Evolutionary conservation across 352 stramenopile genomes (phyloP).

Genomic region (Thalassiosira exigua): DNA sequence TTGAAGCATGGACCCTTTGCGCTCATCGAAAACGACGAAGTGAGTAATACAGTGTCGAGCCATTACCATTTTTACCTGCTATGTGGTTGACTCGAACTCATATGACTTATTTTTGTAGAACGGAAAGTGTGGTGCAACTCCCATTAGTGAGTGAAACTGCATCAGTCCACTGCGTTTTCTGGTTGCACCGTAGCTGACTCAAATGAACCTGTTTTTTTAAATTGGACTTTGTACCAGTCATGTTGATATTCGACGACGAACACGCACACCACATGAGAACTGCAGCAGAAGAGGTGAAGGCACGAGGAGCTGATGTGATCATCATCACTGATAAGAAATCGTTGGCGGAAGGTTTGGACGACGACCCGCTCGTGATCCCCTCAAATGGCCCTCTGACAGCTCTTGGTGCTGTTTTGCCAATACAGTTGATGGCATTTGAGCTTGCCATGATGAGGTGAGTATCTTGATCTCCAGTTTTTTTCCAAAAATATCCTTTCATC

Average conservation of each 20-base stretch:
- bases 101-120: too few species aligned
- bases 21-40: slow-evolving; percentile 93
- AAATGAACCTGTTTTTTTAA: too few species aligned
- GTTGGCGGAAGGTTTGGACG: slow-evolving; percentile 91
- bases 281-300: slow-evolving; percentile 93
- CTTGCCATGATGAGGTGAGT: slow-evolving; percentile 92
- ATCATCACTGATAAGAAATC: slow-evolving; percentile 96
- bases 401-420: slow-evolving; percentile 92
- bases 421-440: slow-evolving; percentile 97
- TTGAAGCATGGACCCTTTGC: slow-evolving; percentile 98
- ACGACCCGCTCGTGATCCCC: slow-evolving; percentile 94
- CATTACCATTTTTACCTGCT: too few species aligned
- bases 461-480: too few species aligned
- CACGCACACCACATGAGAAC: slow-evolving; percentile 93
- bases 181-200: too few species aligned
- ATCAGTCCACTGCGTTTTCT: too few species aligned
- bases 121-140: slow-evolving; percentile 91
- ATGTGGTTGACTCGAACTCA: too few species aligned
- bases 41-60: too few species aligned
- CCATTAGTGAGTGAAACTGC: too few species aligned
- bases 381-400: slow-evolving; percentile 94
- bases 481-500: slow-evolving; percentile 1
- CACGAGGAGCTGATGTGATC: slow-evolving; percentile 94
- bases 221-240: too few species aligned
- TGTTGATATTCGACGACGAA: slow-evolving; percentile 89